Evolutionary conservation across 371 early-diverging fungal species (phyloP).

Genomic region (Umbelopsis sp.): DNA sequence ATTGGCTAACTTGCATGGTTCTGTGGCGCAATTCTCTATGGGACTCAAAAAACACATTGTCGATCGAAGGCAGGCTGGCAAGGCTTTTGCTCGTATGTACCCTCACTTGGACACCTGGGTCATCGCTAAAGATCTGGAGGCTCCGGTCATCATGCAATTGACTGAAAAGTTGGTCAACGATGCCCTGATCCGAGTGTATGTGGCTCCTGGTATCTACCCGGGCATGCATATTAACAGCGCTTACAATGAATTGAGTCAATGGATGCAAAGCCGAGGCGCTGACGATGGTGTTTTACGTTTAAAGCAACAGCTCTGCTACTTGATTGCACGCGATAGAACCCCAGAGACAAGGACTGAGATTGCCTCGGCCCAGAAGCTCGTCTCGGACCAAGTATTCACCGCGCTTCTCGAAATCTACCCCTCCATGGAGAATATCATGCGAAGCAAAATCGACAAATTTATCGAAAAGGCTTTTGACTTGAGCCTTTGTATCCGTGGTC

Average conservation of each 20-base stretch:
- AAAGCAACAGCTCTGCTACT: slow-evolving; percentile 4
- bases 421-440: background rate
- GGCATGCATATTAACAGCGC: slow-evolving; percentile 47
- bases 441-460: slow-evolving; percentile 24
- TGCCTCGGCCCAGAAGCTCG: background rate
- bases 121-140: slow-evolving; percentile 1
- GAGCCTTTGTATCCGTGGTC: slow-evolving; percentile 58
- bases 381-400: slow-evolving; percentile 7
- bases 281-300: slow-evolving; percentile 6
- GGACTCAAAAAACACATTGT: slow-evolving; percentile 7
- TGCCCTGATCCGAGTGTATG: background rate
- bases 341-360: slow-evolving; percentile 9
- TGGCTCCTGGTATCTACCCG: slow-evolving; percentile 4
- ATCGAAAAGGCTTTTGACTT: slow-evolving; percentile 59
- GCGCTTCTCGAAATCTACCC: slow-evolving; percentile 6
- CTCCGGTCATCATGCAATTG: background rate
- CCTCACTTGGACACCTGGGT: background rate
- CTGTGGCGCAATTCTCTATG: slow-evolving; percentile 6
- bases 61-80: background rate
- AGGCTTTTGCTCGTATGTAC: background rate
- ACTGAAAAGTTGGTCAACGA: slow-evolving; percentile 15
- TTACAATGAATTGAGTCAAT: slow-evolving; percentile 34
- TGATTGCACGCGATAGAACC: slow-evolving; percentile 2
- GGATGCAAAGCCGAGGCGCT: slow-evolving; percentile 30
- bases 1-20: slow-evolving; percentile 17